These are phyloP conservation scores for Saccharomyces hybrid DNA, from an alignment of 1,139 yeast genomes.

Conservation along the genomic window DNA sequence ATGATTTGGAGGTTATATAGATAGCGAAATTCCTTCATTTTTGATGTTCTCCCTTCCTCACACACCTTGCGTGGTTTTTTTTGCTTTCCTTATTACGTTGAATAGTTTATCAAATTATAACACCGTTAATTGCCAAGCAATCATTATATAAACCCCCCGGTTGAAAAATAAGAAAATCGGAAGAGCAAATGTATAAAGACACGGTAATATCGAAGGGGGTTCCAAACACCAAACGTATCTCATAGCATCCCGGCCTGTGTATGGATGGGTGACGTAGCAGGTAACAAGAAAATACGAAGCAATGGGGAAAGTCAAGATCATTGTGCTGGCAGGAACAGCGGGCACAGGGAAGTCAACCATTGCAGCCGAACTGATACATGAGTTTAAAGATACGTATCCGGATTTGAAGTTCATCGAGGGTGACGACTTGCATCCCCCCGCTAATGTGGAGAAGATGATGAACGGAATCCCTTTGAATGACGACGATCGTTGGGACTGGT, in stretches of 20 bases:
- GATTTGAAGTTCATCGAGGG: constrained; percentile 70
- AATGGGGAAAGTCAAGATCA: constrained; percentile 21
- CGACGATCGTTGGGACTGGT: constrained; percentile 91
- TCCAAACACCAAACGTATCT: neutral
- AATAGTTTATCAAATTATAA: neutral
- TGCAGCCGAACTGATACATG: constrained; percentile 45
- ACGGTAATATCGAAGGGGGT: neutral
- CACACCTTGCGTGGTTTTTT: neutral
- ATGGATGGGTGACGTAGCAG: neutral
- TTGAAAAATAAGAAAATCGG: neutral
- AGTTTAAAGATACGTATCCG: constrained; percentile 16
- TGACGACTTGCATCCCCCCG: constrained; percentile 66
- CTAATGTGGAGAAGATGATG: constrained; percentile 75
- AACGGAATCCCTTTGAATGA: constrained; percentile 73
- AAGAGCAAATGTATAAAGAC: neutral
- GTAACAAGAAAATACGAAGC: neutral
- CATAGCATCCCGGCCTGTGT: neutral
- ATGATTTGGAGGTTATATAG: neutral
- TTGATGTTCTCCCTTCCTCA: neutral
- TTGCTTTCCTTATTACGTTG: neutral
- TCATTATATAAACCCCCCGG: neutral
- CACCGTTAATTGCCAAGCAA: neutral
- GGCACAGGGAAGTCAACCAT: constrained; percentile 89
- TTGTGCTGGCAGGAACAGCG: constrained; percentile 79
- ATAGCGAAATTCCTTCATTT: neutral